Conservation (phyloP, 2,329 filamentous ascomycete genomes). For the Alternaria angustiovoidea region DNA sequence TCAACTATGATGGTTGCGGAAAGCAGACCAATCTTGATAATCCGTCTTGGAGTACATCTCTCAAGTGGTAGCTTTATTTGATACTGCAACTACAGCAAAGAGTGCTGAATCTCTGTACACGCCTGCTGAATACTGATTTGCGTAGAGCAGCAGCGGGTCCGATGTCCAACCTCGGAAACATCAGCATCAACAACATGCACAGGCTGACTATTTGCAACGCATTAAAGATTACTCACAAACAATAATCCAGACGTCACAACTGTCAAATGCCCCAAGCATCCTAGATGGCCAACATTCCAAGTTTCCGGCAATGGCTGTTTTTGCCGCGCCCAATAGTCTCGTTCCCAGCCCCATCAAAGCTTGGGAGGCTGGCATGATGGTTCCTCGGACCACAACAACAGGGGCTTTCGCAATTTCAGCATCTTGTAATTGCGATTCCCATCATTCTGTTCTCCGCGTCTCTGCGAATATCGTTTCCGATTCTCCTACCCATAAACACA, state of each 20-base stretch:
- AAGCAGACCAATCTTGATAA: not conserved
- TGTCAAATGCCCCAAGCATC: not conserved
- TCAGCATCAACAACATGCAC: conserved; percentile 1
- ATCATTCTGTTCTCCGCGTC: not conserved
- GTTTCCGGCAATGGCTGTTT: conserved; percentile 10
- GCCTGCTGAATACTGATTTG: not conserved
- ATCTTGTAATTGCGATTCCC: conserved; percentile 3
- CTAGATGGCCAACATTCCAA: not conserved
- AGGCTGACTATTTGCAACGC: not conserved
- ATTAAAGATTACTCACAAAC: not conserved
- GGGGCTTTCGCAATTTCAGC: conserved; percentile 10
- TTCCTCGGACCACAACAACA: conserved; percentile 19
- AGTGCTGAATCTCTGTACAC: not conserved
- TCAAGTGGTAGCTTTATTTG: not conserved
- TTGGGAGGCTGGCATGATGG: conserved; percentile 5
- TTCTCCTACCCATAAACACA: not conserved
- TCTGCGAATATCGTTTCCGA: not conserved
- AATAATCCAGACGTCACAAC: conserved; percentile 6
- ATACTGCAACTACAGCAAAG: not conserved
- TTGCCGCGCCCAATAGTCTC: conserved; percentile 16
- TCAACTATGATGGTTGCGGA: not conserved
- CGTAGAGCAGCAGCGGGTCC: not conserved
- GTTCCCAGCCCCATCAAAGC: conserved; percentile 11
- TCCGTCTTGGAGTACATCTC: not conserved
- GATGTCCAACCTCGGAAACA: not conserved